Conservation (phyloP, 1,139 yeast genomes). For the Geotrichum bryndzae region DNA sequence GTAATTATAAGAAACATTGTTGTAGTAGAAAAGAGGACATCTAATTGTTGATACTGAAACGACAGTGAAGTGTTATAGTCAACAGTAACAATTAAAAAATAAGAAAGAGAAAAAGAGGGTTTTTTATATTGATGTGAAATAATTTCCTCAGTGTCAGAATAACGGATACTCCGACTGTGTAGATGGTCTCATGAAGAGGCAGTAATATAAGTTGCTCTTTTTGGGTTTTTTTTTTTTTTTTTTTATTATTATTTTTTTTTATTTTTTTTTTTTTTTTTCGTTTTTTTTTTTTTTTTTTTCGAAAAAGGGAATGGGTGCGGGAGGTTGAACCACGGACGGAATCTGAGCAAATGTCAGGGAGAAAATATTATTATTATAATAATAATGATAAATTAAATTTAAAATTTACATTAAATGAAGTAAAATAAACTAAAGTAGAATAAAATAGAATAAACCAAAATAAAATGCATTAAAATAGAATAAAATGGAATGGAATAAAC, state of each 20-base stretch:
- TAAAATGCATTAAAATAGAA: too few species aligned
- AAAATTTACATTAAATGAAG: too few species aligned
- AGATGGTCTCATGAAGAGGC: background rate
- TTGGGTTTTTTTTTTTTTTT: background rate
- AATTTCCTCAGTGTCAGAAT: background rate
- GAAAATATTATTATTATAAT: too few species aligned
- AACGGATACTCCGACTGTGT: background rate
- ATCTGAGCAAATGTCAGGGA: background rate
- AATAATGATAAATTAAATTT: too few species aligned
- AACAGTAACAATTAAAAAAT: background rate
- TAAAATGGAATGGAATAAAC: too few species aligned
- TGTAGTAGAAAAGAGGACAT: background rate
- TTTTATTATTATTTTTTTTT: too few species aligned
- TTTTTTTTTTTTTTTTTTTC: too few species aligned
- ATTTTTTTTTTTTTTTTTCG: too few species aligned
- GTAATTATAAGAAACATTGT: background rate
- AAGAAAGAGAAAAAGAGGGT: background rate
- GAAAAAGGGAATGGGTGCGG: background rate
- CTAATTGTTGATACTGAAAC: background rate
- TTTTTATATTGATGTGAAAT: too few species aligned
- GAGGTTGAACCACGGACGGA: background rate
- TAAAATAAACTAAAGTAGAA: too few species aligned
- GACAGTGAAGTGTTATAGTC: background rate
- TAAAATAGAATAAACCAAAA: too few species aligned
- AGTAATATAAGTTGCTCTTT: too few species aligned